Evolutionary conservation across 441 rosid species (phyloP), one percentile per base, ranked within the genome.

Genomic region (Populus hybrid): DNA sequence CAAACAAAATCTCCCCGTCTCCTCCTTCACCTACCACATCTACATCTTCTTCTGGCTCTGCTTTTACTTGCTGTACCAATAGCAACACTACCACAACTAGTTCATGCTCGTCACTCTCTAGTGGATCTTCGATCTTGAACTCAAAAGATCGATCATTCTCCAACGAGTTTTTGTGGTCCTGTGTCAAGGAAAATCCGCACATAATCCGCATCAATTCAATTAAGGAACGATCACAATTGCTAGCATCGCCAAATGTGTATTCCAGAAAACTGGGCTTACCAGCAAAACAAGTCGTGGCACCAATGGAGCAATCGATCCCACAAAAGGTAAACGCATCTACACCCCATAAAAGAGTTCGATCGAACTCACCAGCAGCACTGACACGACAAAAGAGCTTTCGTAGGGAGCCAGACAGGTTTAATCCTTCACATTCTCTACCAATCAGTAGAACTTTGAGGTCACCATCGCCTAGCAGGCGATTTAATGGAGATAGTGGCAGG

Each of bases 121-220:
- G 77, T 24, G 81, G 70, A 16, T 75, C 97, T 0, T 86, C 93
- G 4, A 59, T 82, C 77, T 80, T 84, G 38, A 87, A 73, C 79
- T 83, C 89, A 0, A 94, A 88, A 71, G 97, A 90, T 9, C 78
- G 95, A 28, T 88, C 94, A 18, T 94, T 94, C 81, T 91, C 98
- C 50, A 92, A 91, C 30, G 97, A 93, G 79, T 92, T 91, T 75
- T 82, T 94, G 81, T 86, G 88, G 84, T 86, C 97, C 7, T 92
- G 98, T 75, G 80, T 88, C 26, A 89, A 88, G 86, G 97, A 92
- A 71, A 92, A 94, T 76, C 92, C 95, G 3, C 98, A 92, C 53
- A 75, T 91, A 28, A 78, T 82, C 76, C 88, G 86, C n/a, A 86
- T 90, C 76, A 86, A 84, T 80, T 90, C 93, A 1, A 87, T 91